Conservation (phyloP, 148 eudicot genomes). For the Chenopodium quinoa region DNA sequence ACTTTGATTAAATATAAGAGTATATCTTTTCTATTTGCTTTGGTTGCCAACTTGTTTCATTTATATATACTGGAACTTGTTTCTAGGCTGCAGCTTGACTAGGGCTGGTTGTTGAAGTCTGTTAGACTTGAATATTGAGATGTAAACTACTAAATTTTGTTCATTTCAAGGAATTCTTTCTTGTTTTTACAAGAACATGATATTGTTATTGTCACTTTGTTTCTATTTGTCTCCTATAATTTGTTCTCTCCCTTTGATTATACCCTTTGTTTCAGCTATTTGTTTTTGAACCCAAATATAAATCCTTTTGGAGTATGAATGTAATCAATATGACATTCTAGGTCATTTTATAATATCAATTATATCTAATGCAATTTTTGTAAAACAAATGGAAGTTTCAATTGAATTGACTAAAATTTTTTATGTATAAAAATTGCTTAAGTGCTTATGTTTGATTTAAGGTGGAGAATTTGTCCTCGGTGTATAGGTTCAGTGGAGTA, state of each 20-base stretch:
- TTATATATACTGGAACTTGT: conserved; percentile 15
- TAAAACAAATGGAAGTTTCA: too few species aligned
- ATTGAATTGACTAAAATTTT: too few species aligned
- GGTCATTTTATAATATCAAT: not conserved
- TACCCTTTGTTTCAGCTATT: not conserved
- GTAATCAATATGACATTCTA: not conserved
- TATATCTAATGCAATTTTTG: too few species aligned
- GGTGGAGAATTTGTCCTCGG: too few species aligned
- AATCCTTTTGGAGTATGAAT: not conserved
- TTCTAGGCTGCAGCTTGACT: conserved; percentile 21
- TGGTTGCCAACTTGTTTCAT: conserved; percentile 1
- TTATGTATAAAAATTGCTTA: too few species aligned
- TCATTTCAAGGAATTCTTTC: conserved; percentile 19
- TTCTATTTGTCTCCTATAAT: not conserved
- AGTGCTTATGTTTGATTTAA: too few species aligned
- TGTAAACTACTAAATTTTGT: not conserved
- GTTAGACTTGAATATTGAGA: conserved; percentile 3
- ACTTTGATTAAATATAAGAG: not conserved
- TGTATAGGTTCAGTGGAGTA: too few species aligned
- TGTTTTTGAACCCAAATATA: not conserved
- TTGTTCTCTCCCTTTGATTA: not conserved
- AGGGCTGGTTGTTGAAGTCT: not conserved
- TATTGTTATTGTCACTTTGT: not conserved
- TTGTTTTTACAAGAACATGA: conserved; percentile 5
- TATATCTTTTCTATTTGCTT: not conserved